Base-by-base conservation (phyloP, 1,284 basidiomycete genomes). In the Rhodotorula sp. region DNA sequence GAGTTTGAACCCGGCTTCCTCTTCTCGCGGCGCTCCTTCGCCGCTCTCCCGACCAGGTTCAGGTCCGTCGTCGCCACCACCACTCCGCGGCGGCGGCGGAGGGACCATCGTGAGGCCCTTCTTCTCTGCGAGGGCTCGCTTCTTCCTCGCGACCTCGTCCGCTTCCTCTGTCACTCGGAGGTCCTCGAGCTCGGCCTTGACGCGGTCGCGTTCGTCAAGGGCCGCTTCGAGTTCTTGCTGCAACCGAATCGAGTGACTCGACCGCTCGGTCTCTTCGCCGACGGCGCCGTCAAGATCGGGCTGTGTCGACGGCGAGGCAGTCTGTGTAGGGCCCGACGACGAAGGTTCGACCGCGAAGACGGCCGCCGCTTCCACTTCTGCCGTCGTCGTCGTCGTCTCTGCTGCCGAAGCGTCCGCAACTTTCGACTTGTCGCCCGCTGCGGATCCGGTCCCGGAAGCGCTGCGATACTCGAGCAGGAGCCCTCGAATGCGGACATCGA, bases 391-490 rank as follows among this genome's bases (percentile, higher is more conserved):
- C 38, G 38, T 43, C 28, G 18, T 50, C 28, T 55, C 26, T 15
- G 54, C 54, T 26, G 54, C 54, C 56, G 31, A 31, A 19, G 31
- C 47, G 5, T 60, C 45, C 10, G 16, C 59, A 10, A 4, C 48
- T 3, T 12, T 34, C 21, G 5, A 49, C 47, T 60, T 23, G 47
- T n/a, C 26, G 50, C 60, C 34, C 55, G 45, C 18, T 50, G 48
- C 5, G 45, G 66, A 16, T 7, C 66, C 66, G 31, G 55, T 66
- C 57, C 61, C 63, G 7, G 60, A 48, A 7, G 54, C 28, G 48
- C n/a, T 31, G 61, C 70, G 58, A 47, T 71, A 71, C 60, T 71
- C 67, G 66, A 71, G 70, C 10, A 71, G 28, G 28, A 68, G 52
- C 26, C 23, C 60, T 15, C 67, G 55, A 38, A 71, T 68, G 21